Percentiles rank a stretch among this genome's conserved stretches.
phyloP scores from a whole-genome alignment of 805 yeast genomes.

The Saturnispora halmiae region DNA sequence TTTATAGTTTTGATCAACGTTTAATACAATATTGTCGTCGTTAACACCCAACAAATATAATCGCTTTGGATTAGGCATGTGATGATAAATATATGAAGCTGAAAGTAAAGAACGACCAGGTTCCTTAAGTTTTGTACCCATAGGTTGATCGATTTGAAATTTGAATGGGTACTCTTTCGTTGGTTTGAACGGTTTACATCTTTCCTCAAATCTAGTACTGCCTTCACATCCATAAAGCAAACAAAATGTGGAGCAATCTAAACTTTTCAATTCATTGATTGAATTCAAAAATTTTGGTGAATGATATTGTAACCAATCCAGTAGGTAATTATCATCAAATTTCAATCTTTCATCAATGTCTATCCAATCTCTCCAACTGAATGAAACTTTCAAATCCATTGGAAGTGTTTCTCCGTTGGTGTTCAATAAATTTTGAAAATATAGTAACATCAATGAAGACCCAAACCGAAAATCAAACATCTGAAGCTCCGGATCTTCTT shows the following conservation, averaged over 20 bases:
- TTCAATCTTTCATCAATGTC: constrained; percentile 19
- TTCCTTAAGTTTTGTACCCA: constrained; percentile 21
- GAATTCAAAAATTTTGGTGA: constrained; percentile 9
- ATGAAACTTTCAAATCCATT: constrained; percentile 18
- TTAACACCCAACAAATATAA: constrained; percentile 15
- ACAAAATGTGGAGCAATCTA: constrained; percentile 11
- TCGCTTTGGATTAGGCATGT: constrained; percentile 28
- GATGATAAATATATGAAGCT: constrained; percentile 26
- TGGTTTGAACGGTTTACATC: constrained; percentile 12
- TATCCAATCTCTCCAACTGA: constrained; percentile 28
- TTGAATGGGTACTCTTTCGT: constrained; percentile 14
- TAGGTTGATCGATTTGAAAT: constrained; percentile 22
- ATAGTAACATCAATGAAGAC: constrained; percentile 12
- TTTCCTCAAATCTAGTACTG: constrained; percentile 13
- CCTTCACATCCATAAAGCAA: constrained; percentile 17
- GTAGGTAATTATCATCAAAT: constrained; percentile 17
- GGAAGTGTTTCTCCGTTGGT: constrained; percentile 6
- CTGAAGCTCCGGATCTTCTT: neutral
- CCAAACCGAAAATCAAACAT: constrained; percentile 18
- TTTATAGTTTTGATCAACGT: constrained; percentile 16
- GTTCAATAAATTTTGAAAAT: constrained; percentile 10
- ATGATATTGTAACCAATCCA: constrained; percentile 13
- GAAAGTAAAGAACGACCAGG: constrained; percentile 30
- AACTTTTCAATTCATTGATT: constrained; percentile 5
- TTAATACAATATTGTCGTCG: constrained; percentile 17